Evolutionary conservation across 345 rosid species (phyloP), one percentile per base, ranked within the genome.

Genomic region (Salix suchowensis): DNA sequence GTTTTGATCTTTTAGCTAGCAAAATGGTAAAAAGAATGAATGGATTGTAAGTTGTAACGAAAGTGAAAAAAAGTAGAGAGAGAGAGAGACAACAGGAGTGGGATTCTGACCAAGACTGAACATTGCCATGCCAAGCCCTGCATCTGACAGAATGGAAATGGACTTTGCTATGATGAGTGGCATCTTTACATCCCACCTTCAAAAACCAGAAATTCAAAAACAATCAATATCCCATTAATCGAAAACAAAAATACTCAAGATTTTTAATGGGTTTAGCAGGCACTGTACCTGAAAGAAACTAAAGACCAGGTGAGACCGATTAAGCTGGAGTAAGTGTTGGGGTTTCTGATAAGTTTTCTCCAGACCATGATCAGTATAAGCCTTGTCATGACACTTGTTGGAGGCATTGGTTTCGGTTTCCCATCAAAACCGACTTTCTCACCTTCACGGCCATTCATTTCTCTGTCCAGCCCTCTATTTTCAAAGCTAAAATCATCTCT

Each of bases 101-200:
- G 16, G 66, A 46, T 30, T 90, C 99, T 94, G 89, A 96, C 99
- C 99, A 40, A 96, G 98, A 87, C 99, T 96, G 92, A 96, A 96
- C 99, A 96, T 96, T 76, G 99, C 99, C 99, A 96, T 94, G 95
- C 99, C 99, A 70, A 96, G 95, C 68, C 99, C 99, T 79, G 99
- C 99, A 88, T 96, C 98, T 84, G 99, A 96, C 86, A 96, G 94
- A 73, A 96, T 96, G 70, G 99, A 88, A 76, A 96, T 96, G 83
- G 99, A 96, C 84, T 92, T 89, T 19, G 99, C 97, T 83, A 96
- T 83, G 26, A 96, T 90, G 48, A 94, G 95, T 76, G 99, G 99
- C 99, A 96, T 93, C 84, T 86, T 77, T 78, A 96, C 83, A 86
- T 92, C 74, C 98, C 98, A 96, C 93, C 99, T 96, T 76, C 84